These are phyloP conservation scores for Spencermartinsiella europaea DNA, from an alignment of 805 yeast species.

Conservation along the genomic window DNA sequence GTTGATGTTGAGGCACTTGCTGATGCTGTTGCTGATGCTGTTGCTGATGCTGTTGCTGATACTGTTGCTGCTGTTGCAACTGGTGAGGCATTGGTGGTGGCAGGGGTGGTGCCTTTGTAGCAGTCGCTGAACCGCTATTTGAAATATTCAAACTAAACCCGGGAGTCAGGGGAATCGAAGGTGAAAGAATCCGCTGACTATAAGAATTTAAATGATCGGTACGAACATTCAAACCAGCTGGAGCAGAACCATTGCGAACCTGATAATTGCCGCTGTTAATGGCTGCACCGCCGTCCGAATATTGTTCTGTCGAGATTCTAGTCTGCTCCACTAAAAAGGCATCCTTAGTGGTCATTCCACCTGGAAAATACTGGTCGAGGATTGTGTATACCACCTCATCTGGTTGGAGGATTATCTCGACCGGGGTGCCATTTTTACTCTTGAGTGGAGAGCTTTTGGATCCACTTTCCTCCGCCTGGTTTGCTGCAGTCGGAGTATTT, in stretches of 20 bases:
- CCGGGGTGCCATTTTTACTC: background rate
- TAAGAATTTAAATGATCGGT: background rate
- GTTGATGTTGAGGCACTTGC: constrained; percentile 3
- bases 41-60: constrained; percentile 3
- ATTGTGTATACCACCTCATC: constrained; percentile 19
- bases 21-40: background rate
- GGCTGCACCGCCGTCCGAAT: background rate
- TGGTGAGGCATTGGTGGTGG: too few species aligned
- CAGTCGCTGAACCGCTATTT: too few species aligned
- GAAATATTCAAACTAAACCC: background rate
- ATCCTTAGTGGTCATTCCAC: constrained; percentile 22
- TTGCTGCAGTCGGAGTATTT: background rate
- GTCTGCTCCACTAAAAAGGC: constrained; percentile 16
- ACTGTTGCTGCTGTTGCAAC: too few species aligned
- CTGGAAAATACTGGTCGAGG: constrained; percentile 19
- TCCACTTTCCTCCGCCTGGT: background rate
- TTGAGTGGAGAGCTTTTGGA: background rate
- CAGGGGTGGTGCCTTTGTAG: too few species aligned
- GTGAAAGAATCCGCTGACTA: background rate
- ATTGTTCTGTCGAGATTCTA: background rate
- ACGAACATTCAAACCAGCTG: background rate
- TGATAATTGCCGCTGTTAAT: background rate
- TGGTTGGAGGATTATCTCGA: constrained; percentile 17
- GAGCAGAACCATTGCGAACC: background rate
- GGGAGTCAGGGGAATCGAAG: background rate